Evolutionary conservation across 2,329 filamentous ascomycete genomes (phyloP).

Genomic region (Raffaelea deltoideospora): DNA sequence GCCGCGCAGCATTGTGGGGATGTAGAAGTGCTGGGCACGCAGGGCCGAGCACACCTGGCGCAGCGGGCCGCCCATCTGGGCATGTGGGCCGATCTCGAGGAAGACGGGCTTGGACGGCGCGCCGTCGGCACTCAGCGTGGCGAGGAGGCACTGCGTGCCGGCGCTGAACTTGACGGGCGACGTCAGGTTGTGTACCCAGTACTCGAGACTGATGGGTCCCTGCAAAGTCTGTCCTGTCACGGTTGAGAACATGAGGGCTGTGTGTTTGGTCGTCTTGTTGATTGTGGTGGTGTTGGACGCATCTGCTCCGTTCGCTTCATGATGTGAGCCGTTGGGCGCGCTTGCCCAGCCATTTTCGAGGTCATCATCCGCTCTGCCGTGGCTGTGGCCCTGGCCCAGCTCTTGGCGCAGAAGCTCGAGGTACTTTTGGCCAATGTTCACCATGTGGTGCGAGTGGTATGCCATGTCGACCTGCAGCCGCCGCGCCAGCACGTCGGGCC

Average conservation of each 20-base stretch:
- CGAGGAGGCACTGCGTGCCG: background rate
- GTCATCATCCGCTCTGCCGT: background rate
- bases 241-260: background rate
- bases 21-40: background rate
- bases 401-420: constrained; percentile 1
- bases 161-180: background rate
- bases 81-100: constrained; percentile 1
- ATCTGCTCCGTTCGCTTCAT: too few relatives aligned
- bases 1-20: background rate
- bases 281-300: too few relatives aligned
- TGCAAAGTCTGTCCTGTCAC: too few relatives aligned
- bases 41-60: background rate
- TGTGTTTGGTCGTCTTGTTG: too few relatives aligned
- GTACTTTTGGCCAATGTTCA: constrained; percentile 1
- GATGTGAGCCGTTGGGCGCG: too few relatives aligned
- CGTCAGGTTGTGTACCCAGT: constrained; percentile 1
- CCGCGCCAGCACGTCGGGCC: constrained; percentile 14
- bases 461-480: constrained; percentile 22
- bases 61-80: background rate
- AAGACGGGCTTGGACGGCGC: background rate
- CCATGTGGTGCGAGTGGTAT: constrained; percentile 26
- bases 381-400: background rate
- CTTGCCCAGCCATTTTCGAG: background rate
- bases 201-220: background rate
- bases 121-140: too few relatives aligned